These are phyloP conservation scores for Aspergillus transmontanensis DNA, from an alignment of 2,329 filamentous ascomycete genomes.

Conservation along the genomic window DNA sequence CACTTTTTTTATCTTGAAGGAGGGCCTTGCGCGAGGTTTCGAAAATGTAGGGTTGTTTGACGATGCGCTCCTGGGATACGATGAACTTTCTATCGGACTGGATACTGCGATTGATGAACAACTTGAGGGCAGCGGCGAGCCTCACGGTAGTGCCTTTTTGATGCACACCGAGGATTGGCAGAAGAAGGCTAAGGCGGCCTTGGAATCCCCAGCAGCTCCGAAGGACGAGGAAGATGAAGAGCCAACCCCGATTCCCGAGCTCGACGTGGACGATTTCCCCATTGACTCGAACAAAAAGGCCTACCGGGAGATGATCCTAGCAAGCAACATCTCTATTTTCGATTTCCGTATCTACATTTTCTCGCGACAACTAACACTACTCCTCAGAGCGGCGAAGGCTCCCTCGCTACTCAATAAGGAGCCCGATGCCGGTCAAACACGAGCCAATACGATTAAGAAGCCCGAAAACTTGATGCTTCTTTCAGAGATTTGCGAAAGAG, in stretches of 20 bases:
- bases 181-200: conserved; percentile 57
- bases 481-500: conserved; percentile 82
- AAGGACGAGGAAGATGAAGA: conserved; percentile 35
- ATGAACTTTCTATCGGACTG: conserved; percentile 85
- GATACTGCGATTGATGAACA: conserved; percentile 82
- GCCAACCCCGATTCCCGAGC: conserved; percentile 25
- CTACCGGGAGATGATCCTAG: conserved; percentile 88
- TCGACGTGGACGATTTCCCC: conserved; percentile 40
- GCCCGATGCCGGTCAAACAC: conserved; percentile 37
- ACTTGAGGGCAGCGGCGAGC: conserved; percentile 59
- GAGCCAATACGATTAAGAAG: conserved; percentile 58
- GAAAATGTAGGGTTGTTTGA: conserved; percentile 96
- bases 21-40: conserved; percentile 88
- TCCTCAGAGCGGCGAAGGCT: conserved; percentile 78
- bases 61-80: conserved; percentile 91
- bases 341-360: conserved; percentile 96
- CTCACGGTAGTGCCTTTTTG: conserved; percentile 73
- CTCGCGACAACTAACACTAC: conserved; percentile 78
- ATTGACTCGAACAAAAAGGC: conserved; percentile 68
- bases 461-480: conserved; percentile 75
- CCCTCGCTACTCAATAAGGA: conserved; percentile 38
- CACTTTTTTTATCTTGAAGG: conserved; percentile 97
- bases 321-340: conserved; percentile 93
- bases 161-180: conserved; percentile 74
- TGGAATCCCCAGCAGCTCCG: conserved; percentile 39